phyloP scores from a whole-genome alignment of 2,329 filamentous ascomycete genomes.

The Talaromyces sp. region DNA sequence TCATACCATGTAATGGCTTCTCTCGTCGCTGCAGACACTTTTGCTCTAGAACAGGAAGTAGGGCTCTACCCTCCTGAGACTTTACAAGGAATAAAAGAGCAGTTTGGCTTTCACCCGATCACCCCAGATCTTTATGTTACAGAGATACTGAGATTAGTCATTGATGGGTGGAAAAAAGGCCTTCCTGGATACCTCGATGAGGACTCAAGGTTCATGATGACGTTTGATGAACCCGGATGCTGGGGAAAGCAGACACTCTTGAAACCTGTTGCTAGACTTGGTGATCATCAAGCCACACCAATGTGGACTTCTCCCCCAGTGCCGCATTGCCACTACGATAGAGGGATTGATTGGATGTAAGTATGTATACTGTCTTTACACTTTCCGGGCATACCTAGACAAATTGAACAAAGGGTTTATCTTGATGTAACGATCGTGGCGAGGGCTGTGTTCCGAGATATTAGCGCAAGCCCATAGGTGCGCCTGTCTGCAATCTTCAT shows the following conservation, averaged over 20 bases:
- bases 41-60: slow-evolving; percentile 3
- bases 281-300: slow-evolving; percentile 17
- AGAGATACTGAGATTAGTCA: slow-evolving; percentile 15
- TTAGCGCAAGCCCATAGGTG: too few relatives aligned
- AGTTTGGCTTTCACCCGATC: slow-evolving; percentile 13
- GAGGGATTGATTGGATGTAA: slow-evolving; percentile 11
- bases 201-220: slow-evolving; percentile 20
- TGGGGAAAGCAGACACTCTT: slow-evolving; percentile 17
- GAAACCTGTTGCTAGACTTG: slow-evolving; percentile 14
- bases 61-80: slow-evolving; percentile 12
- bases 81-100: background rate
- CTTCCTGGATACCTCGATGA: slow-evolving; percentile 19
- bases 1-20: slow-evolving; percentile 25
- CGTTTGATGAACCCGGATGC: slow-evolving; percentile 10
- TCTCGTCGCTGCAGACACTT: slow-evolving; percentile 12
- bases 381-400: background rate
- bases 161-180: slow-evolving; percentile 16
- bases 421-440: too few relatives aligned
- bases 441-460: too few relatives aligned
- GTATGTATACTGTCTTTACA: background rate
- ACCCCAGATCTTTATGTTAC: slow-evolving; percentile 21
- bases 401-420: too few relatives aligned
- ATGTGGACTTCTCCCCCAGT: slow-evolving; percentile 17
- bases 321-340: slow-evolving; percentile 16
- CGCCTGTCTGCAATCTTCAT: too few relatives aligned